Evolutionary conservation across 2,329 filamentous ascomycete species (phyloP), one percentile per base, ranked within the genome.

Genomic region (Paraphaeosphaeria sporulosa): DNA sequence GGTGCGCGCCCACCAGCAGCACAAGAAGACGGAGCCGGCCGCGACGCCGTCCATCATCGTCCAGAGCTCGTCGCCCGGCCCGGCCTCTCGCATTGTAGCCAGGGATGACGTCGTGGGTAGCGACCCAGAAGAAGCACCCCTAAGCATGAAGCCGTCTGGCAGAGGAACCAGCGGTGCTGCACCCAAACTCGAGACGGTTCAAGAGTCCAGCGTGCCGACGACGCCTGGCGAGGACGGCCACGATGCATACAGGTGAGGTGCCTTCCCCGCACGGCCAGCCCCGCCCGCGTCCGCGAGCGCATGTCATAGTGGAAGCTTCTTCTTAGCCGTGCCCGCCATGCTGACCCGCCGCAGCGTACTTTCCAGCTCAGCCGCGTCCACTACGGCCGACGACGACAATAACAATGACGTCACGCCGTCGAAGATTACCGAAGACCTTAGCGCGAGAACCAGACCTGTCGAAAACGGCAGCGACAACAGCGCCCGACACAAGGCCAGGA

Each of bases 171-270:
- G 84, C 72, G 85, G 83, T 54, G 67, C 63, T 59, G 85, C 84
- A 54, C 85, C 89, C 51, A 87, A 87, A 50, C 81, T 97, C 59
- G 94, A 96, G 79, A 97, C 95, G 0, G 94, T 98, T 17, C 91
- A 97, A 75, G 94, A 97, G 82, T 89, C 90, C 56, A 95, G 92
- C 79, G 86, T 92, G 55, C 81, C 80, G 49, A 89, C 87, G 52
- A 91, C 91, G 0, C 90, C 92, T 15, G 82, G 80, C 15, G 81
- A 78, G 63, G 71, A 82, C 78, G 69, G 66, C 58, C 57, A 73
- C 50, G 71, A 71, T 55, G 66, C 64, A 60, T 65, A 73, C 62
- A 75, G 70, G 72, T 75, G 63, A 66, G 61, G 36, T 47, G 27
- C 56, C 47, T 70, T 68, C 72, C 71, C 69, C 69, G 65, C 69